phyloP scores from a whole-genome alignment of 2,329 filamentous ascomycete genomes.

The Scedosporium minutisporum region DNA sequence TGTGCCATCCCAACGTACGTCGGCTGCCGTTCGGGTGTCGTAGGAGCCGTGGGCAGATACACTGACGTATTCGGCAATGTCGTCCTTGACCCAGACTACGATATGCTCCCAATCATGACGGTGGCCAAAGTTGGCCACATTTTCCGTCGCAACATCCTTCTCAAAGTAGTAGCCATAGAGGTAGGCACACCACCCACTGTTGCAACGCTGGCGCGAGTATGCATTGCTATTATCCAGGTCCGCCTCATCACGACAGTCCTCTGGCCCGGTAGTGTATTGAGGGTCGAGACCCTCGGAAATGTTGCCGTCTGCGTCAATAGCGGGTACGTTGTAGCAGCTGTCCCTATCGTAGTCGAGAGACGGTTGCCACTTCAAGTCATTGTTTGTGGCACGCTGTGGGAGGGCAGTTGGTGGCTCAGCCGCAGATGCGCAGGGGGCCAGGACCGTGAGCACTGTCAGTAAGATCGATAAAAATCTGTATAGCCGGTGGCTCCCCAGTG shows the following conservation, averaged over 20 bases:
- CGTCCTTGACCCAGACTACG: slow-evolving; percentile 19
- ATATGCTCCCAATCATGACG: slow-evolving; percentile 30
- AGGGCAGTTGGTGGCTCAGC: slow-evolving; percentile 13
- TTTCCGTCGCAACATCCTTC: slow-evolving; percentile 26
- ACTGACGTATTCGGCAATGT: slow-evolving; percentile 17
- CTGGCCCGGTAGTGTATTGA: slow-evolving; percentile 16
- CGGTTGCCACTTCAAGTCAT: slow-evolving; percentile 17
- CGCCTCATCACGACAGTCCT: slow-evolving; percentile 21
- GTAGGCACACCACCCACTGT: slow-evolving; percentile 33
- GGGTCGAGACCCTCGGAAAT: slow-evolving; percentile 19
- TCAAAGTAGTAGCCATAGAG: slow-evolving; percentile 38
- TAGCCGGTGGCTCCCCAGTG: too few relatives aligned
- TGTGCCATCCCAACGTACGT: slow-evolving; percentile 19
- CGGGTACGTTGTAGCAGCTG: slow-evolving; percentile 29
- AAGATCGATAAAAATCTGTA: too few relatives aligned
- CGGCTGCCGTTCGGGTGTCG: slow-evolving; percentile 13
- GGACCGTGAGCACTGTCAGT: too few relatives aligned
- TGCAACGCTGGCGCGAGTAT: slow-evolving; percentile 32
- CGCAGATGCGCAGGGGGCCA: too few relatives aligned
- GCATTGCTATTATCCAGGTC: slow-evolving; percentile 30
- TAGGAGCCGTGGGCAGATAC: slow-evolving; percentile 23
- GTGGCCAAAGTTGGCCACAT: slow-evolving; percentile 22
- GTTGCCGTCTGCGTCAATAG: slow-evolving; percentile 23
- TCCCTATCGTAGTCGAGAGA: slow-evolving; percentile 23
- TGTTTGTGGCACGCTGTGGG: slow-evolving; percentile 12